Conservation (phyloP, 495 filamentous ascomycete species). For the Bombardia bombarda region DNA sequence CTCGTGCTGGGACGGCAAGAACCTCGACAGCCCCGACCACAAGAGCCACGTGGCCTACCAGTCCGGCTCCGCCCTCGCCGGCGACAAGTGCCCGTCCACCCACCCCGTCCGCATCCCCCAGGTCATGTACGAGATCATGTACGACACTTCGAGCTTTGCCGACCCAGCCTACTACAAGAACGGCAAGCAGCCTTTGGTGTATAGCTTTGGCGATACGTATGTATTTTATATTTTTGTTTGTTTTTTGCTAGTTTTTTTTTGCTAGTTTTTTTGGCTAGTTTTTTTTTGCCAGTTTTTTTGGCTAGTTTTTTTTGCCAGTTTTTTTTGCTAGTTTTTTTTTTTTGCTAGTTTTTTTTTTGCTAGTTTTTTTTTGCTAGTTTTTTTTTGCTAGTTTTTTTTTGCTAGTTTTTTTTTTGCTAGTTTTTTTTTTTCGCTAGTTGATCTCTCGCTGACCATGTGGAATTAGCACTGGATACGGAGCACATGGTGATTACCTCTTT, state of each 20-base stretch:
- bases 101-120: slow-evolving; percentile 42
- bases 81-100: slow-evolving; percentile 36
- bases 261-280: neutral
- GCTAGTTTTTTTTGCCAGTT: neutral
- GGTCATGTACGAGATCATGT: slow-evolving; percentile 41
- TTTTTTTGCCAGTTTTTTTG: neutral
- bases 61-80: slow-evolving; percentile 23
- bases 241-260: neutral
- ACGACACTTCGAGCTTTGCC: slow-evolving; percentile 42
- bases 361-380: no score
- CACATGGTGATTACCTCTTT: slow-evolving; percentile 34
- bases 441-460: no score
- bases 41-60: slow-evolving; percentile 39
- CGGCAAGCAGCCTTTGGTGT: slow-evolving; percentile 40
- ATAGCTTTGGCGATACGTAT: slow-evolving; percentile 7
- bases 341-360: neutral
- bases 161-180: slow-evolving; percentile 27
- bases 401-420: no score
- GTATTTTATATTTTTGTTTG: neutral
- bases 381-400: no score
- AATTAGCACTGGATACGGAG: slow-evolving; percentile 32
- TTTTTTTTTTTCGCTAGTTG: no score
- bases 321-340: neutral
- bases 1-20: slow-evolving; percentile 47
- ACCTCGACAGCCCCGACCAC: slow-evolving; percentile 48